Evolutionary conservation across 306 rosid genomes (phyloP).

Genomic region (Cicer arietinum): DNA sequence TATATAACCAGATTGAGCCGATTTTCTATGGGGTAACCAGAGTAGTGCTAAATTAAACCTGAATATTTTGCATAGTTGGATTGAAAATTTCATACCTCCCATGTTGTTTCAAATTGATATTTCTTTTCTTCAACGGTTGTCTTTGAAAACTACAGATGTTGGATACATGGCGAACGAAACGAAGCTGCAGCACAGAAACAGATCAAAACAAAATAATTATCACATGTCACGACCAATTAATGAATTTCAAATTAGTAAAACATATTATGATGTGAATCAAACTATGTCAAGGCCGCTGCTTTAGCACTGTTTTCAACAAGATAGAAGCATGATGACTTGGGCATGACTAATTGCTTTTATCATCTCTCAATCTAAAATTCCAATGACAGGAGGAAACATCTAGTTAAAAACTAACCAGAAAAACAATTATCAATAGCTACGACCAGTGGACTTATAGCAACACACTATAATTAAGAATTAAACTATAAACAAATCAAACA

Average conservation of each 20-base stretch:
- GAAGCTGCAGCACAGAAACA: constrained; percentile 57
- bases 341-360: constrained; percentile 1
- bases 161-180: constrained; percentile 71
- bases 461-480: background rate
- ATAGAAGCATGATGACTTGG: background rate
- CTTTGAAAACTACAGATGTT: constrained; percentile 52
- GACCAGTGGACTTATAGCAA: constrained; percentile 1
- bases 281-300: background rate
- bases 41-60: constrained; percentile 9
- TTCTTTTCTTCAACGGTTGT: constrained; percentile 53
- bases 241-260: background rate
- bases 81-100: constrained; percentile 50
- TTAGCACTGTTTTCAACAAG: background rate
- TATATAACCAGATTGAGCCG: constrained; percentile 6
- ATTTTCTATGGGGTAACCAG: constrained; percentile 14
- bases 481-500: background rate
- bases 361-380: background rate
- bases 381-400: background rate
- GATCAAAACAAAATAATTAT: constrained; percentile 36
- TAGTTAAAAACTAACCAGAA: background rate
- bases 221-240: background rate
- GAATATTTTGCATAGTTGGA: constrained; percentile 8
- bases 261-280: background rate
- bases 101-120: constrained; percentile 43
- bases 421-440: background rate